phyloP scores from a whole-genome alignment of 129 eudicot genomes.

The Helichrysum umbraculigerum region DNA sequence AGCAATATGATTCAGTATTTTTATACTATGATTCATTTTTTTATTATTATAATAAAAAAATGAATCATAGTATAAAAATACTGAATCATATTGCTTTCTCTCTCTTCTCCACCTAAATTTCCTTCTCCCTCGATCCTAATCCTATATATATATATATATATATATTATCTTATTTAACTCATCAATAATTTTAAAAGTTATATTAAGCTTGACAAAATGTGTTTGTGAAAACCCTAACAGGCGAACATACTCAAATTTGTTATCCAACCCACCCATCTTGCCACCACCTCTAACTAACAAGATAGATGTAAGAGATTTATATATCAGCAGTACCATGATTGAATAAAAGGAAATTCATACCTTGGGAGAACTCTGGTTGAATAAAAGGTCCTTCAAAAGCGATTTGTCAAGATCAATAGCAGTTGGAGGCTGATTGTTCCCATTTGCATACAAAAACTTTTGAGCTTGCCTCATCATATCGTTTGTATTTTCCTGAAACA shows the following conservation, averaged over 20 bases:
- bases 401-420: slow-evolving; percentile 90
- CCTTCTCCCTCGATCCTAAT: no score
- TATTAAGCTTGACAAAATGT: neutral
- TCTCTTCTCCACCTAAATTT: no score
- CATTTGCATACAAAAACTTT: slow-evolving; percentile 71
- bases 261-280: neutral
- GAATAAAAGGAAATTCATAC: slow-evolving; percentile 1
- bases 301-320: neutral
- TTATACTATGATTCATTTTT: no score
- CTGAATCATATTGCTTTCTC: no score
- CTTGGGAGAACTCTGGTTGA: slow-evolving; percentile 92
- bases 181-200: no score
- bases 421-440: slow-evolving; percentile 80
- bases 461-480: slow-evolving; percentile 86
- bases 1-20: no score
- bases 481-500: slow-evolving; percentile 63
- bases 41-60: no score
- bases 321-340: neutral
- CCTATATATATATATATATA: no score
- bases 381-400: slow-evolving; percentile 71
- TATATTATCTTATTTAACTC: neutral
- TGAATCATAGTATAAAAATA: no score
- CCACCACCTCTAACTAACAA: neutral
- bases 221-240: neutral
- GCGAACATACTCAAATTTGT: no score